Conservation (phyloP, 208 protist genomes). For the Trichomonas gallinae region DNA sequence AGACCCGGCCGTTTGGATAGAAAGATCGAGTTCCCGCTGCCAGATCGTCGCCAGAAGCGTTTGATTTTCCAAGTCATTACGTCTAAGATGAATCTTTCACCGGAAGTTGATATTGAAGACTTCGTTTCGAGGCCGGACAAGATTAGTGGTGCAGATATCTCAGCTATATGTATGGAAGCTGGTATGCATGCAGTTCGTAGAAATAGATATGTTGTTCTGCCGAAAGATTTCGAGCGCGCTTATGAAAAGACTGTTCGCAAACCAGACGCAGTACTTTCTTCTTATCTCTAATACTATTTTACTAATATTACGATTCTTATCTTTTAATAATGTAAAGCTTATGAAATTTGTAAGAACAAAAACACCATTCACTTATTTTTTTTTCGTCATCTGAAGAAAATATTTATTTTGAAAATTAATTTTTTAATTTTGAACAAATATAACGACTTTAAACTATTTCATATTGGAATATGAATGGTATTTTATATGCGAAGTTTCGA, state of each 20-base stretch:
- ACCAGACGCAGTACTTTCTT: not conserved
- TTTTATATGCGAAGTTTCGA: too few relatives aligned
- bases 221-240: conserved; percentile 72
- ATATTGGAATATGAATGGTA: too few relatives aligned
- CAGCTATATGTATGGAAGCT: conserved; percentile 84
- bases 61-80: conserved; percentile 96
- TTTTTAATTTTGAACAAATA: too few relatives aligned
- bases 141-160: conserved; percentile 90
- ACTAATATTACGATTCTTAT: too few relatives aligned
- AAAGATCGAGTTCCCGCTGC: conserved; percentile 95
- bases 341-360: too few relatives aligned
- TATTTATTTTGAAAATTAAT: too few relatives aligned
- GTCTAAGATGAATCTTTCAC: conserved; percentile 89
- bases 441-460: too few relatives aligned
- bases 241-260: conserved; percentile 11
- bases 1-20: conserved; percentile 79
- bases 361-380: too few relatives aligned
- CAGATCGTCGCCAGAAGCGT: conserved; percentile 92
- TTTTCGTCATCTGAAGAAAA: too few relatives aligned
- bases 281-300: not conserved
- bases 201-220: conserved; percentile 95
- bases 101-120: conserved; percentile 80
- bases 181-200: conserved; percentile 98
- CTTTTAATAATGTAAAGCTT: too few relatives aligned
- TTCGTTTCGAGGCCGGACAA: conserved; percentile 81